These are phyloP conservation scores for Rusavskia elegans DNA, from an alignment of 495 filamentous ascomycete species.

Conservation along the genomic window DNA sequence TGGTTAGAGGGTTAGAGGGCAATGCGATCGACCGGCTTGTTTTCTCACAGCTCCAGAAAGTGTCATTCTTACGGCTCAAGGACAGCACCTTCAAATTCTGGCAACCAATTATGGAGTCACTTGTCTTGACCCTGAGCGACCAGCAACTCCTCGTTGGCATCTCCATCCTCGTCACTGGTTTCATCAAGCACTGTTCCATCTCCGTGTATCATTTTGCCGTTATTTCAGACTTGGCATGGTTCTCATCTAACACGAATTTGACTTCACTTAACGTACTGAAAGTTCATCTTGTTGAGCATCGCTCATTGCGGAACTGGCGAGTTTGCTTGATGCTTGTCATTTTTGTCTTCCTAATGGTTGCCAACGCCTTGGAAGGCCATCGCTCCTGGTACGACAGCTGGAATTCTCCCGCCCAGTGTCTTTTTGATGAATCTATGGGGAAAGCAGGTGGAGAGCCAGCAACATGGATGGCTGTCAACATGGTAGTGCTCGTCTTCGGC, in stretches of 20 bases:
- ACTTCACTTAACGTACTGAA: conserved; percentile 9
- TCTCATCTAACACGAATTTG: conserved; percentile 17
- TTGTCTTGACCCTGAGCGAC: conserved; percentile 22
- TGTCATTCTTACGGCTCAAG: background rate
- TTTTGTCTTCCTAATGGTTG: background rate
- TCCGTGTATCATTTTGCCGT: conserved; percentile 23
- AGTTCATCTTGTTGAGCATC: background rate
- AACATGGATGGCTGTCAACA: conserved; percentile 1
- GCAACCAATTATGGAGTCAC: conserved; percentile 1
- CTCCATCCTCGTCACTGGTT: conserved; percentile 19
- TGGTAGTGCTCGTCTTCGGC: background rate
- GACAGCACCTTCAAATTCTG: background rate
- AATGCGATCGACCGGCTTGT: background rate
- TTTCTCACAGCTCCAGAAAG: background rate
- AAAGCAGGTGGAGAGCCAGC: conserved; percentile 3
- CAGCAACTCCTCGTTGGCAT: conserved; percentile 29
- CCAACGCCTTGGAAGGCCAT: conserved; percentile 6
- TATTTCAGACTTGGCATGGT: conserved; percentile 17
- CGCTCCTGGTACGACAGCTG: conserved; percentile 6
- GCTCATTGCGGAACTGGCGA: conserved; percentile 1
- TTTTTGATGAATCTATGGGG: conserved; percentile 7
- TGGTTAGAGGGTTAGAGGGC: no score
- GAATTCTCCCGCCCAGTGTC: conserved; percentile 8
- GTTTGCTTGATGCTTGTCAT: conserved; percentile 1
- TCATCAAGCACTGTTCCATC: conserved; percentile 20